These are phyloP conservation scores for Dryas octopetala DNA, from an alignment of 306 rosid genomes.

Conservation along the genomic window DNA sequence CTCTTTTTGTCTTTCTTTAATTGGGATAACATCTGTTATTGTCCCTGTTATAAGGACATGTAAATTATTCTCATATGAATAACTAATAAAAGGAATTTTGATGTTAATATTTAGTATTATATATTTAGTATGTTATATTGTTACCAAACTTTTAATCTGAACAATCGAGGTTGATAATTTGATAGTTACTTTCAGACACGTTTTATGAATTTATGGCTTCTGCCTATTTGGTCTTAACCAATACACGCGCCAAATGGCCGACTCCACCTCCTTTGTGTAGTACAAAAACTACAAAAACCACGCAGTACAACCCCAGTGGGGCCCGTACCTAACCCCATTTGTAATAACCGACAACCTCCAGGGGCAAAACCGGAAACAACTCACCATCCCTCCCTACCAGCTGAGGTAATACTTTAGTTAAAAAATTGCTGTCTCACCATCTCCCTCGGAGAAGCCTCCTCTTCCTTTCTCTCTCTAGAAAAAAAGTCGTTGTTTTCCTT, in stretches of 20 bases:
- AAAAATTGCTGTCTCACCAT: conserved; percentile 40
- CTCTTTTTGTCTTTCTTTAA: too few species aligned
- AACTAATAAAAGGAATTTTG: too few species aligned
- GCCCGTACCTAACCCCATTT: not conserved
- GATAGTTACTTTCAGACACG: not conserved
- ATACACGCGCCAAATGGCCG: not conserved
- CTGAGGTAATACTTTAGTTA: conserved; percentile 28
- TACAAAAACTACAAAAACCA: conserved; percentile 18
- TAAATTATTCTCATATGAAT: too few species aligned
- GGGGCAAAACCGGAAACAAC: conserved; percentile 28
- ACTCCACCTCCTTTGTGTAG: conserved; percentile 1
- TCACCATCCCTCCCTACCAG: conserved; percentile 16
- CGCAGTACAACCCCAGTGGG: not conserved
- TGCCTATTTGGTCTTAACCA: not conserved
- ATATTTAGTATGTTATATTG: too few species aligned
- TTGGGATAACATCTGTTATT: too few species aligned
- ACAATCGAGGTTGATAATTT: too few species aligned
- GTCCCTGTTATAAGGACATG: too few species aligned
- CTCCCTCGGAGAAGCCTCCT: conserved; percentile 34
- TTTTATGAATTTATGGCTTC: not conserved
- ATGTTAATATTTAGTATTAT: too few species aligned
- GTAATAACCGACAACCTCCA: not conserved
- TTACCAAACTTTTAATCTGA: too few species aligned
- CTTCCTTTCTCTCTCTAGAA: not conserved
- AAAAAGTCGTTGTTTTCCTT: not conserved